A percentile compares a stretch with the other conserved stretches of the same genome.
These are phyloP conservation scores for Tuber melanosporum DNA, from an alignment of 495 filamentous ascomycete genomes.

Conservation along the genomic window DNA sequence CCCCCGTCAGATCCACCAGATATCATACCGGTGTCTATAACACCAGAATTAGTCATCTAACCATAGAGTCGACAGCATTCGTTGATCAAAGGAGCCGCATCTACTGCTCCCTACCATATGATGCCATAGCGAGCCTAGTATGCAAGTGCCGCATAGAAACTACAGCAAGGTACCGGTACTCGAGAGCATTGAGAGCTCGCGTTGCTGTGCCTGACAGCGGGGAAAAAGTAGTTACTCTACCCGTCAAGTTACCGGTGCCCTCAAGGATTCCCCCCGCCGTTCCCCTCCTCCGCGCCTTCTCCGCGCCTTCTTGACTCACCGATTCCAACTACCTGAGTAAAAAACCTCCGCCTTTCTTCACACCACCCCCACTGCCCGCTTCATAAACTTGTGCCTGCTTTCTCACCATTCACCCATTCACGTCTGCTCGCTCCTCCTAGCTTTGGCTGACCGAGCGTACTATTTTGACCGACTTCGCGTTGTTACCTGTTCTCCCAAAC, in stretches of 20 bases:
- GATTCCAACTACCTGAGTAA: conserved; percentile 6
- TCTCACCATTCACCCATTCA: neutral
- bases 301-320: conserved; percentile 25
- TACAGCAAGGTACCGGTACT: neutral
- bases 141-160: neutral
- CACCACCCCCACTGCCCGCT: conserved; percentile 1
- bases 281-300: neutral
- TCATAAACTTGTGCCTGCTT: neutral
- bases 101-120: neutral
- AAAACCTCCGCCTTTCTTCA: neutral
- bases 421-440: neutral
- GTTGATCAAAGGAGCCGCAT: neutral
- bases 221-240: neutral
- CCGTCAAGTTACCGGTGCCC: neutral
- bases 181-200: neutral
- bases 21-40: neutral
- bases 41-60: neutral
- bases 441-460: neutral
- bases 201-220: conserved; percentile 1
- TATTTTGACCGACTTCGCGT: conserved; percentile 24
- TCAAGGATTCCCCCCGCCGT: neutral
- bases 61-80: neutral
- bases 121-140: neutral
- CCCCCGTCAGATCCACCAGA: neutral
- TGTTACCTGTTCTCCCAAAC: conserved; percentile 32